Evolutionary conservation across 1,284 basidiomycete species (phyloP).

Genomic region (Puccinia hordei): DNA sequence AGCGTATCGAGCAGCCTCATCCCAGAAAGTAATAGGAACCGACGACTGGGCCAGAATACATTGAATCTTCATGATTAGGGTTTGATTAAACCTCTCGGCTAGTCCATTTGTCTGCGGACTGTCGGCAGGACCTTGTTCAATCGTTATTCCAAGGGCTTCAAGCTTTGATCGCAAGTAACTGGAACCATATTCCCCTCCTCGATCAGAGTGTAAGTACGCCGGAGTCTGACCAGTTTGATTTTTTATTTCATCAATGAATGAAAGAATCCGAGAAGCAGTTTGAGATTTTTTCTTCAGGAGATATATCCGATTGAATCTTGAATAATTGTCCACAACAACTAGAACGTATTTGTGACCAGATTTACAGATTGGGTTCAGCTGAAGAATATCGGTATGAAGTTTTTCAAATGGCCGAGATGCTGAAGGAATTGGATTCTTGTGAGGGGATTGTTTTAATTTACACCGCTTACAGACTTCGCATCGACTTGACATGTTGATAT

Average conservation of each 20-base stretch:
- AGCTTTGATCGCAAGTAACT: background rate
- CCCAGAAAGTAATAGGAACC: slow-evolving; percentile 9
- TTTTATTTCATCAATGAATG: slow-evolving; percentile 9
- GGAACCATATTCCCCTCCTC: slow-evolving; percentile 14
- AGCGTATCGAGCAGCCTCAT: background rate
- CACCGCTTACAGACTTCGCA: background rate
- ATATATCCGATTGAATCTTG: slow-evolving; percentile 7
- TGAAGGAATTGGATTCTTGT: no score
- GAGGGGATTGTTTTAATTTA: no score
- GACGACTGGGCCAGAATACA: background rate
- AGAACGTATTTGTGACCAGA: slow-evolving; percentile 11
- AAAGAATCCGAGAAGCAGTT: background rate
- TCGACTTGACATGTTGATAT: no score
- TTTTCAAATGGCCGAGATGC: no score
- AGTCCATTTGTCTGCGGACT: slow-evolving; percentile 2
- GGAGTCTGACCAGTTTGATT: background rate
- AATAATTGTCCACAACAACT: slow-evolving; percentile 5
- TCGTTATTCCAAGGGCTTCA: background rate
- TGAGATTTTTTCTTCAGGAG: background rate
- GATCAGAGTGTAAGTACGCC: slow-evolving; percentile 7
- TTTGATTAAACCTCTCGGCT: background rate
- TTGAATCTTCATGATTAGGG: background rate
- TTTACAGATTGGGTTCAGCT: background rate
- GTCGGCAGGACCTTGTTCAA: slow-evolving; percentile 29
- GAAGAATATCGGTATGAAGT: background rate